A percentile compares a stretch with the other conserved stretches of the same genome.
These are phyloP conservation scores for Leucocoprinus sp. DNA, from an alignment of 768 basidiomycete genomes.

Conservation along the genomic window DNA sequence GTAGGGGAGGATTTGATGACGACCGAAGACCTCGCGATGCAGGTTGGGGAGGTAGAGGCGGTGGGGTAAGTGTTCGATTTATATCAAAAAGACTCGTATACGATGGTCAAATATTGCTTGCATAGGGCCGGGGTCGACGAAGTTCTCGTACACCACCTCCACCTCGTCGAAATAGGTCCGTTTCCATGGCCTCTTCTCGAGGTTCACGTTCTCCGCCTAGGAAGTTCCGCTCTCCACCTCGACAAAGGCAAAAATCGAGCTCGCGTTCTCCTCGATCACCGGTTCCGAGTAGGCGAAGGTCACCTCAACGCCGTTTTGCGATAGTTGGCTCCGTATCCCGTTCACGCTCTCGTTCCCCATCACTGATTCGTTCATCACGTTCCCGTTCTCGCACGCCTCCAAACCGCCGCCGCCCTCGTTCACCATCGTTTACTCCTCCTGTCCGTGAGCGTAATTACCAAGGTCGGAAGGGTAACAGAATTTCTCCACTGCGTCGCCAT, in stretches of 20 bases:
- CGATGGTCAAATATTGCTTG: background rate
- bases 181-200: conserved; percentile 14
- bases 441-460: conserved; percentile 27
- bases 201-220: conserved; percentile 33
- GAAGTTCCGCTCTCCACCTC: conserved; percentile 20
- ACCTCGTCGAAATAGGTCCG: conserved; percentile 17
- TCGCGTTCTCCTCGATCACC: conserved; percentile 19
- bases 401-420: conserved; percentile 31
- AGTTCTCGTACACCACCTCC: conserved; percentile 38
- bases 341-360: conserved; percentile 32
- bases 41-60: conserved; percentile 67
- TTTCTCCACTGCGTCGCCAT: conserved; percentile 40
- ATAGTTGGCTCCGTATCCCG: conserved; percentile 33
- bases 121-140: conserved; percentile 39
- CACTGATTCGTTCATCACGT: conserved; percentile 30
- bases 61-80: conserved; percentile 27
- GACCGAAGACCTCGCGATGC: conserved; percentile 37
- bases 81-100: conserved; percentile 6
- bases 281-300: background rate
- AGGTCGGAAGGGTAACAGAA: conserved; percentile 39
- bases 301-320: conserved; percentile 20
- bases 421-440: conserved; percentile 44
- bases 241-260: conserved; percentile 14
- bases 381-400: conserved; percentile 37
- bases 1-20: conserved; percentile 39